Evolutionary conservation across 441 rosid genomes (phyloP).

Genomic region (Eruca vesicaria): DNA sequence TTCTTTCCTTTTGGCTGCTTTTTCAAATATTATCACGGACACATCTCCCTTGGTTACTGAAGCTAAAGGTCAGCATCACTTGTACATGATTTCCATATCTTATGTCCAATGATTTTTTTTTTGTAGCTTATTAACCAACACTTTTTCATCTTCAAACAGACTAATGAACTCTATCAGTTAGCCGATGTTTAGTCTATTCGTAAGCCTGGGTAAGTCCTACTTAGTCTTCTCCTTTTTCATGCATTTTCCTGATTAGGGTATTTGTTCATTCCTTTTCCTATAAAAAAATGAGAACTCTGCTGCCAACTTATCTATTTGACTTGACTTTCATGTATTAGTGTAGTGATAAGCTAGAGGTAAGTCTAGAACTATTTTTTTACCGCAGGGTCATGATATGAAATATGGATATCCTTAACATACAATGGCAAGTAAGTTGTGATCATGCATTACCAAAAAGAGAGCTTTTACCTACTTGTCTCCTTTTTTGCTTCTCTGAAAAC

Average conservation of each 20-base stretch:
- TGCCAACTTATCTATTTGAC: background rate
- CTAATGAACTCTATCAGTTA: slow-evolving; percentile 90
- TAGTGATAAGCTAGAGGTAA: slow-evolving; percentile 90
- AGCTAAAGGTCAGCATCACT: slow-evolving; percentile 90
- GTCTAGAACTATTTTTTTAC: slow-evolving; percentile 96
- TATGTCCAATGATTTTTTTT: background rate
- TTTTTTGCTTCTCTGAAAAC: no score
- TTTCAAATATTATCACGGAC: slow-evolving; percentile 65
- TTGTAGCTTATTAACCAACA: slow-evolving; percentile 8
- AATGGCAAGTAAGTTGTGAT: slow-evolving; percentile 71
- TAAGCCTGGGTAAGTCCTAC: slow-evolving; percentile 1
- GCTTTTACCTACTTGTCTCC: no score
- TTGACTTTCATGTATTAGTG: slow-evolving; percentile 51
- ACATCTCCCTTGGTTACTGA: slow-evolving; percentile 88
- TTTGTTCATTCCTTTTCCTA: background rate
- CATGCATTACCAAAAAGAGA: slow-evolving; percentile 3
- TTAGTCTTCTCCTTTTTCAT: slow-evolving; percentile 11
- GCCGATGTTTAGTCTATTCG: no score
- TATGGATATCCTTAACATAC: slow-evolving; percentile 86
- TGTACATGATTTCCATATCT: slow-evolving; percentile 36
- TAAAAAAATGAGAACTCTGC: background rate
- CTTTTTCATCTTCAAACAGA: slow-evolving; percentile 45
- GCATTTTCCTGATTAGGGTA: background rate
- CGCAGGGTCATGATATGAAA: slow-evolving; percentile 40
- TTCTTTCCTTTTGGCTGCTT: slow-evolving; percentile 74